A percentile compares a stretch with the other conserved stretches of the same genome.
Evolutionary conservation across 2,329 filamentous ascomycete species (phyloP).

Genomic region (Elsinoe perseae): DNA sequence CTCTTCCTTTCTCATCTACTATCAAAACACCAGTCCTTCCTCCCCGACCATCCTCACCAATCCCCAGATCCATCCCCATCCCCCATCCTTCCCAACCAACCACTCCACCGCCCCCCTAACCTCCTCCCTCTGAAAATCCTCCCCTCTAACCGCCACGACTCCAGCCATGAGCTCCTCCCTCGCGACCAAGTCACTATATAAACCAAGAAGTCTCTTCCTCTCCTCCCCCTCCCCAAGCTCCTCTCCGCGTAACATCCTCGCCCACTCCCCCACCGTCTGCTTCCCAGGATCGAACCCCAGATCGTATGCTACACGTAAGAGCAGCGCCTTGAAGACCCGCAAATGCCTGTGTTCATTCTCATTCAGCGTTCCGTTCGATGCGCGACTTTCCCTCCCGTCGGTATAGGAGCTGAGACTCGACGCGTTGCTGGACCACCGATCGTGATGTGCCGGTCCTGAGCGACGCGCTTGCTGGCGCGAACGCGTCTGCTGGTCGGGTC

Average conservation of each 20-base stretch:
- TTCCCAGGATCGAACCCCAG: conserved; percentile 59
- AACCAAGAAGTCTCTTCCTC: background rate
- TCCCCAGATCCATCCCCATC: conserved; percentile 75
- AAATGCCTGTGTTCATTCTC: conserved; percentile 64
- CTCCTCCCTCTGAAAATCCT: conserved; percentile 63
- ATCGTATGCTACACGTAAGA: conserved; percentile 79
- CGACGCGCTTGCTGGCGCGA: background rate
- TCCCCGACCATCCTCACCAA: conserved; percentile 71
- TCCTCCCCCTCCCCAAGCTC: background rate
- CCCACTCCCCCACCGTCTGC: background rate
- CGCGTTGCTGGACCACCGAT: conserved; percentile 69
- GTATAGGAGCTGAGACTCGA: conserved; percentile 75
- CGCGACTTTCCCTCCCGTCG: conserved; percentile 58
- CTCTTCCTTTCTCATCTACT: background rate
- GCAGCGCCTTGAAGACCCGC: conserved; percentile 66
- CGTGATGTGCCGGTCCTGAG: conserved; percentile 39
- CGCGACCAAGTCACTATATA: conserved; percentile 13
- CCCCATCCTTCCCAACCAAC: conserved; percentile 65
- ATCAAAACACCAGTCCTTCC: conserved; percentile 40
- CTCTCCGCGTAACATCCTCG: background rate
- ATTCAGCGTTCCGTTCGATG: conserved; percentile 57
- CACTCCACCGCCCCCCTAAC: conserved; percentile 70
- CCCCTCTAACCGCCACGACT: conserved; percentile 47
- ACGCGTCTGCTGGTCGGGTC: conserved; percentile 43
- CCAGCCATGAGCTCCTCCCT: conserved; percentile 22